Evolutionary conservation across 257 asterid species (phyloP), one percentile per base, ranked within the genome.

Genomic region (Primulina tabacum): DNA sequence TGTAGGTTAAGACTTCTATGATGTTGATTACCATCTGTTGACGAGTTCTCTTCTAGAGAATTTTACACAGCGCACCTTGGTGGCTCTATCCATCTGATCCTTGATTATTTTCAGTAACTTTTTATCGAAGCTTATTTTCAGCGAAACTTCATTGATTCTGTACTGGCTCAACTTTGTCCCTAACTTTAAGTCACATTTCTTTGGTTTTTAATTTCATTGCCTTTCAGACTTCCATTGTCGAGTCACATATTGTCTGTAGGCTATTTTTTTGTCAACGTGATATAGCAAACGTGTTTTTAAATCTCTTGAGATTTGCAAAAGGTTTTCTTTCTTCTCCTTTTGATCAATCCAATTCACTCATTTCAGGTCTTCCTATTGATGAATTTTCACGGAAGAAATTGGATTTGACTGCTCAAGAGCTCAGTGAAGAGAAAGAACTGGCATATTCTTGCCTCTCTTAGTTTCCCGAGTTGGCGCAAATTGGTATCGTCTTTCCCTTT

Each of bases 371-470:
- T 63, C 62, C 94, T 10, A 92, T 92, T 37, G 98, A 92, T 0
- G 96, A 89, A 73, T 64, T 85, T 29, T 92, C 98, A 11, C 80
- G 96, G 75, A 88, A 88, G 82, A 89, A 92, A 79, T 64, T 92
- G 87, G 96, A 92, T 79, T 67, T 78, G 68, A 92, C 96, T 0
- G 96, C 96, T 6, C 78, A 74, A 73, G 98, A 89, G 85, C 94
- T 92, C 47, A 79, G 88, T 2, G 98, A 89, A 90, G 98, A 92
- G 83, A 92, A 92, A 60, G 92, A 79, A 29, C 75, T 92, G 73
- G 98, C 98, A 26, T 92, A 92, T 74, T 89, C 98, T 21, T 92
- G 98, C 73, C 87, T 92, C 3, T 63, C 91, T 30, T 90, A 86
- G 67, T 35, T 34, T 65, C 56, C 67, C 63, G 28, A 32, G 12